These are phyloP conservation scores for Miscanthus lutarioriparius DNA, from an alignment of 176 grass and related monocot genomes.

Conservation along the genomic window DNA sequence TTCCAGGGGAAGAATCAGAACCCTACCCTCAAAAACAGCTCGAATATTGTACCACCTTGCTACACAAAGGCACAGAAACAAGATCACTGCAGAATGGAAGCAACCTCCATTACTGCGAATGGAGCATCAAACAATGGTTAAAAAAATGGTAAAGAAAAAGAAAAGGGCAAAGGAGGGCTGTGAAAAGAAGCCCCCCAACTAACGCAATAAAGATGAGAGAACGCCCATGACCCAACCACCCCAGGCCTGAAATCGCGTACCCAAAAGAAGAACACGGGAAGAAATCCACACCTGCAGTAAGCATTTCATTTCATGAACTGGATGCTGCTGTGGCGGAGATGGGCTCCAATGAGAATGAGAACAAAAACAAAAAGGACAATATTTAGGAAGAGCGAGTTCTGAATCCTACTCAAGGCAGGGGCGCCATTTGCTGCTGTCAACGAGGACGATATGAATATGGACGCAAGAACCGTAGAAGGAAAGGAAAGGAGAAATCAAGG, in stretches of 20 bases:
- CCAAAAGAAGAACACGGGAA: constrained; percentile 25
- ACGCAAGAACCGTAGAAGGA: background rate
- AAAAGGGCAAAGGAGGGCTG: constrained; percentile 21
- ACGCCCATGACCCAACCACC: constrained; percentile 19
- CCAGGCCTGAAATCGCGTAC: background rate
- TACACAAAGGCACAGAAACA: constrained; percentile 2
- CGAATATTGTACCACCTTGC: background rate
- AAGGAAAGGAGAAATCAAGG: constrained; percentile 34
- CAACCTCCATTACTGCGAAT: background rate
- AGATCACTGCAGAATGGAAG: background rate
- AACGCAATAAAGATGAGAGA: background rate
- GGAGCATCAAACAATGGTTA: constrained; percentile 19
- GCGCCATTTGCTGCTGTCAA: background rate
- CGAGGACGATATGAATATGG: background rate
- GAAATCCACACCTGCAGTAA: constrained; percentile 35
- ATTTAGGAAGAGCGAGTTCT: background rate
- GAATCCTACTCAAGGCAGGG: constrained; percentile 18
- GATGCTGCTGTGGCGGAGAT: constrained; percentile 1
- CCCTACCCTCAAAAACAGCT: constrained; percentile 8
- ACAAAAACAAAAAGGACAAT: background rate
- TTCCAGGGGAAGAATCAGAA: constrained; percentile 21
- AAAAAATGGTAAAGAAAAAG: constrained; percentile 5
- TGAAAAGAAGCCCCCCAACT: constrained; percentile 8
- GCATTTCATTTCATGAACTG: constrained; percentile 12
- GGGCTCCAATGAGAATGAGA: background rate